Evolutionary conservation across 1,284 basidiomycete genomes (phyloP).

Genomic region (Ganoderma meredithae): DNA sequence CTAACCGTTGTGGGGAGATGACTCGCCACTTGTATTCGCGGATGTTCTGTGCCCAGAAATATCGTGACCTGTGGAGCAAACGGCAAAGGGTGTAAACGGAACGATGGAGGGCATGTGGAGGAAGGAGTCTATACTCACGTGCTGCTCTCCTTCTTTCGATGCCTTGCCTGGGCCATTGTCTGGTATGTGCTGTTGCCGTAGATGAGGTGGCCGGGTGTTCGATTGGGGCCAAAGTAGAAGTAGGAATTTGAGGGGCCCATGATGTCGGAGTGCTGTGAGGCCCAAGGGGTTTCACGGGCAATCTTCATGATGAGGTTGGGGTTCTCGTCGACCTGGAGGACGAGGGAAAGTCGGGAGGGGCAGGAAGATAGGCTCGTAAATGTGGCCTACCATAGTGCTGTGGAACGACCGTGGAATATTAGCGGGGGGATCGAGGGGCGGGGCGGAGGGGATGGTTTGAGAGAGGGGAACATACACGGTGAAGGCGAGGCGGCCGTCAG

Average conservation of each 20-base stretch:
- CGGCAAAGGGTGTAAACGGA: background rate
- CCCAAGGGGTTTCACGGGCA: constrained; percentile 68
- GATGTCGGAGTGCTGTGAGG: constrained; percentile 65
- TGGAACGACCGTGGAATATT: constrained; percentile 18
- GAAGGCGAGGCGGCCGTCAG: constrained; percentile 67
- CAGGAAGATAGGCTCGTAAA: background rate
- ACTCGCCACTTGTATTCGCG: constrained; percentile 74
- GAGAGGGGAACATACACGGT: constrained; percentile 57
- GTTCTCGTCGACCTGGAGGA: constrained; percentile 53
- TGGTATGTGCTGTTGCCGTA: constrained; percentile 69
- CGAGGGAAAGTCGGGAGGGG: constrained; percentile 3
- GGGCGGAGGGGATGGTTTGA: constrained; percentile 7
- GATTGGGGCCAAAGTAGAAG: constrained; percentile 74
- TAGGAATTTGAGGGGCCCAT: constrained; percentile 76
- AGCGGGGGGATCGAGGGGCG: constrained; percentile 6
- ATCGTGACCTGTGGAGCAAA: constrained; percentile 63
- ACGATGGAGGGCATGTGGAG: background rate
- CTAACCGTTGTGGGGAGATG: constrained; percentile 62
- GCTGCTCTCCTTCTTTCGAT: constrained; percentile 65
- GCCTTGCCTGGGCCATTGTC: constrained; percentile 62
- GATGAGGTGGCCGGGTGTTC: constrained; percentile 64
- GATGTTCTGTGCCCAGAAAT: constrained; percentile 72
- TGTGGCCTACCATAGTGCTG: constrained; percentile 26
- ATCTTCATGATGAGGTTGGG: constrained; percentile 70
- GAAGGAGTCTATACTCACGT: constrained; percentile 52